These are phyloP conservation scores for Heliamphora pulchella DNA, from an alignment of 179 eudicot genomes.

Conservation along the genomic window DNA sequence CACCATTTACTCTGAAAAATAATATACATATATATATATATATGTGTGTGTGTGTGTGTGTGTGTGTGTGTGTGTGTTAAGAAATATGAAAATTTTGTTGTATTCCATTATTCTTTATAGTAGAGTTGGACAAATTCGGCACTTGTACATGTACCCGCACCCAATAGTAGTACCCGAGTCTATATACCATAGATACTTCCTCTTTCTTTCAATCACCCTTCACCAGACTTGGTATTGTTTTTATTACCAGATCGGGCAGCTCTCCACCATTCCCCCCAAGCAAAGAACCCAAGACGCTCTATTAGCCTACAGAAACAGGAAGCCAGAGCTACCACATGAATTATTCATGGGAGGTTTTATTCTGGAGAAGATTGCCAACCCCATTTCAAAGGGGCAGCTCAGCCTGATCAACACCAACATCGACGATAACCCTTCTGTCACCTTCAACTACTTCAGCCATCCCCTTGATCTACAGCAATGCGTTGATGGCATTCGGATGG, in stretches of 20 bases:
- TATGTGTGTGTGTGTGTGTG: too few relatives aligned
- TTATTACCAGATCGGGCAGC: conserved; percentile 74
- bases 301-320: conserved; percentile 45
- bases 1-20: too few relatives aligned
- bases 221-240: not conserved
- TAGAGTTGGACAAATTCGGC: too few relatives aligned
- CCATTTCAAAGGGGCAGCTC: conserved; percentile 63
- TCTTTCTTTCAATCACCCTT: not conserved
- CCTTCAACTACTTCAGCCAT: conserved; percentile 91
- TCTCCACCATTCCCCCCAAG: conserved; percentile 89
- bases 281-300: conserved; percentile 64
- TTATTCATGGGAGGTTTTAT: conserved; percentile 86
- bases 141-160: too few relatives aligned
- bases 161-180: too few relatives aligned
- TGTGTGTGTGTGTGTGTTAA: too few relatives aligned
- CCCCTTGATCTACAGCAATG: conserved; percentile 58
- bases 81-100: too few relatives aligned
- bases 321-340: conserved; percentile 66
- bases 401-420: conserved; percentile 46
- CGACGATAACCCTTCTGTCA: conserved; percentile 66
- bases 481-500: conserved; percentile 56
- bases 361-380: conserved; percentile 63
- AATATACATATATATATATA: too few relatives aligned
- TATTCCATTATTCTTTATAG: too few relatives aligned
- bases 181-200: not conserved